Conservation (phyloP, 768 basidiomycete genomes). For the Psilocybe subaeruginosa region DNA sequence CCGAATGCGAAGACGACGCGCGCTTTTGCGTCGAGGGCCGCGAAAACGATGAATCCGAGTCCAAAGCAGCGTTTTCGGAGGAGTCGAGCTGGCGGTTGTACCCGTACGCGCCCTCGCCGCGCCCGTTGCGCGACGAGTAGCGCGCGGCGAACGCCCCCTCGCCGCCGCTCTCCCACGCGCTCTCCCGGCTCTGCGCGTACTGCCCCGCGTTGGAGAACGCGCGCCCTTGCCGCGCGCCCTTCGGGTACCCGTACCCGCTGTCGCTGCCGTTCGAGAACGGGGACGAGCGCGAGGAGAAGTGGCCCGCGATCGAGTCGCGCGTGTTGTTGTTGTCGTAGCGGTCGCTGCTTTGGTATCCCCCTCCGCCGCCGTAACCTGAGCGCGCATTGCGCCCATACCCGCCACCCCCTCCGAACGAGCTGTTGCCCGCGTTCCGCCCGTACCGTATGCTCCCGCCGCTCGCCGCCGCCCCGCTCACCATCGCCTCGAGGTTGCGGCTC, state of each 20-base stretch:
- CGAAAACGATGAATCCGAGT: no score
- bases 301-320: not conserved
- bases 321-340: not conserved
- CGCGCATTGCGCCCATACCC: not conserved
- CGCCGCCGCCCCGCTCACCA: slow-evolving; percentile 12
- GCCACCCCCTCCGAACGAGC: not conserved
- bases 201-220: not conserved
- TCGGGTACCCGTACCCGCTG: slow-evolving; percentile 5
- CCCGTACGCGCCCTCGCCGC: no score
- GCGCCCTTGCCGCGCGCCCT: not conserved
- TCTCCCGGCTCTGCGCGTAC: not conserved
- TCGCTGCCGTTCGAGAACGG: no score
- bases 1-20: no score
- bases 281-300: not conserved
- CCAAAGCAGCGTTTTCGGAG: no score
- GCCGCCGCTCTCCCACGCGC: slow-evolving; percentile 3
- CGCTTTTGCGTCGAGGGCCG: no score
- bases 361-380: not conserved
- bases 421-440: not conserved
- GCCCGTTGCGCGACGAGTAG: no score
- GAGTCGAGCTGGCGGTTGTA: no score
- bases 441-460: not conserved
- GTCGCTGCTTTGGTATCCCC: not conserved
- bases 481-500: slow-evolving; percentile 18
- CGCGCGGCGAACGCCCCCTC: not conserved